Conservation (phyloP, 495 filamentous ascomycete genomes). For the Podospora anserina region DNA sequence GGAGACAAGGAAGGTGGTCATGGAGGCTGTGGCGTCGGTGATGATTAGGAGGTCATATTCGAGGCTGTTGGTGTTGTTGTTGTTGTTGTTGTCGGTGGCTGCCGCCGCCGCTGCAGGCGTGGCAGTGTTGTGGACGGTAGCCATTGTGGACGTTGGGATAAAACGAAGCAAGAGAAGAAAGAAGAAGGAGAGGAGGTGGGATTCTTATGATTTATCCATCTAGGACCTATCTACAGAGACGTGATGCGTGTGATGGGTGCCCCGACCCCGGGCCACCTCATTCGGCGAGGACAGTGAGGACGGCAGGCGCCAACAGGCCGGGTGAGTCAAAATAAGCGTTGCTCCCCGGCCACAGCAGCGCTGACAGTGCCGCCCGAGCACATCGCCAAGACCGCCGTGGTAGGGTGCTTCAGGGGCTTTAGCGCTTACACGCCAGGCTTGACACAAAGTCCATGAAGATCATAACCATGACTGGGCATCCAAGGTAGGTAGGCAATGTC, state of each 20-base stretch:
- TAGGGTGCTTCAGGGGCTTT: neutral
- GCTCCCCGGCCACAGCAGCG: neutral
- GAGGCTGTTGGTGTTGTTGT: neutral
- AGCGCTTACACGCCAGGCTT: neutral
- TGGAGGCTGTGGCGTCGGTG: constrained; percentile 46
- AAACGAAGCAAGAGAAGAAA: neutral
- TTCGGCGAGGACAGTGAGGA: neutral
- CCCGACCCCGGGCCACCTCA: neutral
- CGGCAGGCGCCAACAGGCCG: neutral
- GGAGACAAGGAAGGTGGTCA: constrained; percentile 38
- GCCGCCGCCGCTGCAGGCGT: neutral
- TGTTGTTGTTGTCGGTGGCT: neutral
- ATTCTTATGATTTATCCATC: neutral
- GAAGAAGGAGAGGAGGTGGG: neutral
- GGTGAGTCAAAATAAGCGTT: neutral
- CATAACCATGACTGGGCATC: neutral
- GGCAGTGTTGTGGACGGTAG: neutral
- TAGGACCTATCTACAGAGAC: neutral
- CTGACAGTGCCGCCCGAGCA: neutral
- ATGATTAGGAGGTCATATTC: constrained; percentile 39
- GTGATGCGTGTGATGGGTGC: neutral
- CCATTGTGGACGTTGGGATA: neutral
- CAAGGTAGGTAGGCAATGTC: neutral
- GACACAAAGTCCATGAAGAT: neutral
- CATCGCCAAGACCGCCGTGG: no score